A percentile compares a stretch with the other conserved stretches of the same genome.
Conservation (phyloP, 208 protist species). For the Leptomonas seymouri region DNA sequence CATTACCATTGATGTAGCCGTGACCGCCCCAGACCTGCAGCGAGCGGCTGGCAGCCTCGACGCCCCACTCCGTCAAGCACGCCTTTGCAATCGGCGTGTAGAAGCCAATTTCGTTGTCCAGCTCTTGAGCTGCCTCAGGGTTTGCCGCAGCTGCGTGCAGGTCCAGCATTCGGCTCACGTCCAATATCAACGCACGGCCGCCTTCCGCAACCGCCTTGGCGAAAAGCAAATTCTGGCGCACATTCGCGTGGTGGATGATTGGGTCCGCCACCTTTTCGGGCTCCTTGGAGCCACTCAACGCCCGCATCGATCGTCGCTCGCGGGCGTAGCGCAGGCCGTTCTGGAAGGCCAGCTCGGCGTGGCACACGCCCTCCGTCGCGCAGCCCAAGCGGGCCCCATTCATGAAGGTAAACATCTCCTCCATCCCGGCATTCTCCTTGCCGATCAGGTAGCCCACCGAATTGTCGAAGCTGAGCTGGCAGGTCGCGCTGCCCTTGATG, state of each 20-base stretch:
- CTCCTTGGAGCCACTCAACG: conserved; percentile 52
- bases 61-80: conserved; percentile 79
- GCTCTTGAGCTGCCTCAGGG: conserved; percentile 19
- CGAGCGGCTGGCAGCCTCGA: conserved; percentile 66
- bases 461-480: conserved; percentile 86
- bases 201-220: conserved; percentile 87
- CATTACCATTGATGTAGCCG: conserved; percentile 84
- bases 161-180: conserved; percentile 75
- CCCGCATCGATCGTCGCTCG: conserved; percentile 77
- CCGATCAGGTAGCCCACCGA: conserved; percentile 88
- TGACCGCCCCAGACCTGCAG: conserved; percentile 81
- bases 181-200: conserved; percentile 73
- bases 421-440: conserved; percentile 73
- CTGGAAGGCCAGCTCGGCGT: conserved; percentile 86
- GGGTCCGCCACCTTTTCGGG: conserved; percentile 62
- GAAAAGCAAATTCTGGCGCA: conserved; percentile 82
- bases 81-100: conserved; percentile 89
- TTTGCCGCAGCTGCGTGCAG: conserved; percentile 38
- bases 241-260: conserved; percentile 79
- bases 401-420: conserved; percentile 93
- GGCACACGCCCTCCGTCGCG: conserved; percentile 74
- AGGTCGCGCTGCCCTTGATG: conserved; percentile 81
- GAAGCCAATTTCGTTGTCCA: conserved; percentile 83
- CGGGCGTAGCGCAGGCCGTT: conserved; percentile 78
- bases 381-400: conserved; percentile 83